Conservation (phyloP, 805 yeast species). For the Ogataea paraovalis region DNA sequence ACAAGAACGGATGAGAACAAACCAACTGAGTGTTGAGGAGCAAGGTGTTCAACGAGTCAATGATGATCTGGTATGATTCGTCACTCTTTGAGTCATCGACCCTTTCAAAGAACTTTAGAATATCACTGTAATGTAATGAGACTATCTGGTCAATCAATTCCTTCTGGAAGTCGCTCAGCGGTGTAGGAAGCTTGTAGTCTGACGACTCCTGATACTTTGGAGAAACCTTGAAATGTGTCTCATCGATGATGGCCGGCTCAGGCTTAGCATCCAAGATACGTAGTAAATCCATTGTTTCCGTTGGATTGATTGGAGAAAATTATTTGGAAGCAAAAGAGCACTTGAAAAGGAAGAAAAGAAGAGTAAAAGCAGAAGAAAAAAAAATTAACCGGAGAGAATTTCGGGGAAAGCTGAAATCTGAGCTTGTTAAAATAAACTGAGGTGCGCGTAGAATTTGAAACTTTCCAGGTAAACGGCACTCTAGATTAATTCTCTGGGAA, state of each 20-base stretch:
- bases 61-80: conserved; percentile 46
- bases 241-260: conserved; percentile 71
- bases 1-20: conserved; percentile 82
- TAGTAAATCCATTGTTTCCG: conserved; percentile 60
- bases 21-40: conserved; percentile 73
- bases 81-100: conserved; percentile 36
- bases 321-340: too few species aligned
- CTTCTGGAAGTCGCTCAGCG: conserved; percentile 81
- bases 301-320: too few species aligned
- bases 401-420: too few species aligned
- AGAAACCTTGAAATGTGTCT: conserved; percentile 39
- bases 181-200: conserved; percentile 76
- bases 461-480: too few species aligned
- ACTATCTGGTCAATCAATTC: conserved; percentile 89
- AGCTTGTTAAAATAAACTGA: too few species aligned
- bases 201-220: conserved; percentile 39
- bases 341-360: not conserved
- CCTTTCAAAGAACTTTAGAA: conserved; percentile 77
- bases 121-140: conserved; percentile 86
- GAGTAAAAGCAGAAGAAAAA: not conserved
- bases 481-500: too few species aligned
- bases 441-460: too few species aligned
- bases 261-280: conserved; percentile 80
- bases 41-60: conserved; percentile 74
- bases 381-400: too few species aligned